phyloP scores from a whole-genome alignment of 495 filamentous ascomycete species.

The Entonaema liquescens region DNA sequence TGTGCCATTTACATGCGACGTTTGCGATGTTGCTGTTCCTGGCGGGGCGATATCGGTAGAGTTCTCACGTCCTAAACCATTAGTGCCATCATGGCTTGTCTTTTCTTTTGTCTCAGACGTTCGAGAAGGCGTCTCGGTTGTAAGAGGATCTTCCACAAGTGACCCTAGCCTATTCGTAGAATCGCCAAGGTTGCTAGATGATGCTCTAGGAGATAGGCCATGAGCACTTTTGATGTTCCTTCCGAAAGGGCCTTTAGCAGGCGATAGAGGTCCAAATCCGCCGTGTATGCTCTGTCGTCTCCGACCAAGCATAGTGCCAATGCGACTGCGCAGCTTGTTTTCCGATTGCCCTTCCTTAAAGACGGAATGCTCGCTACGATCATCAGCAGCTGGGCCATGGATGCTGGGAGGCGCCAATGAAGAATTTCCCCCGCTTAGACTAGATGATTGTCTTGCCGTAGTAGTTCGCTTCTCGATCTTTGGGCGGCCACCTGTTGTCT shows the following conservation, averaged over 20 bases:
- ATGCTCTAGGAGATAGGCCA: slow-evolving; percentile 59
- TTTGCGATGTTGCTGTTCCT: slow-evolving; percentile 38
- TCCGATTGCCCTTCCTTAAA: slow-evolving; percentile 60
- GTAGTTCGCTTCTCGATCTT: slow-evolving; percentile 55
- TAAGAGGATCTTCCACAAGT: slow-evolving; percentile 58
- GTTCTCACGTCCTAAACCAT: slow-evolving; percentile 48
- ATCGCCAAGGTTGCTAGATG: slow-evolving; percentile 63
- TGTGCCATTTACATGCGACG: slow-evolving; percentile 52
- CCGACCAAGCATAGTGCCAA: slow-evolving; percentile 82
- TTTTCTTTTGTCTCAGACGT: slow-evolving; percentile 47
- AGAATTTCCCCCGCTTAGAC: slow-evolving; percentile 45
- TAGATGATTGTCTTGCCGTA: slow-evolving; percentile 52
- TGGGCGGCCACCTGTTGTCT: slow-evolving; percentile 59
- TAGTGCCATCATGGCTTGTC: slow-evolving; percentile 54
- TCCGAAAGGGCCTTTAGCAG: slow-evolving; percentile 62
- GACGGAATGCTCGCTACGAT: slow-evolving; percentile 69
- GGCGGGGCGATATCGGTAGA: slow-evolving; percentile 42
- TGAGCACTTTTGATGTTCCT: slow-evolving; percentile 60
- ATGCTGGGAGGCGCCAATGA: slow-evolving; percentile 41
- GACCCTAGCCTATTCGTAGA: slow-evolving; percentile 61
- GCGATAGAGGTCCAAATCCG: slow-evolving; percentile 57
- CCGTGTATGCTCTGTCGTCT: slow-evolving; percentile 67
- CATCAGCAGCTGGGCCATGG: slow-evolving; percentile 54
- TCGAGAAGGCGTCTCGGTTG: slow-evolving; percentile 40
- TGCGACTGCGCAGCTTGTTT: slow-evolving; percentile 67